Evolutionary conservation across 805 yeast genomes (phyloP).

Genomic region (Starmera dryadoides): DNA sequence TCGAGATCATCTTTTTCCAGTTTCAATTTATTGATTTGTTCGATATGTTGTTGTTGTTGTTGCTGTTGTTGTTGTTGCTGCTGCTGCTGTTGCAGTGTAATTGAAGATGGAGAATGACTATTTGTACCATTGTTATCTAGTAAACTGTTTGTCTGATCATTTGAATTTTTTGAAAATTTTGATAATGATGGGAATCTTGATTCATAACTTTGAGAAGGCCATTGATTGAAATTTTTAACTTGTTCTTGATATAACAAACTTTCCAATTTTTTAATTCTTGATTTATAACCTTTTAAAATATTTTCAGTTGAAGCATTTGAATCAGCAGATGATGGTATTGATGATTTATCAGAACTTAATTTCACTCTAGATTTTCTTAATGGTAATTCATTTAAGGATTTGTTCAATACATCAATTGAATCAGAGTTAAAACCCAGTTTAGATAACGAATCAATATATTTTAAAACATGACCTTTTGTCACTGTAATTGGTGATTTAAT

Average conservation of each 20-base stretch:
- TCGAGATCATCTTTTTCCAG: constrained; percentile 9
- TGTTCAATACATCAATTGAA: constrained; percentile 27
- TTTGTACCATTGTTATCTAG: not conserved
- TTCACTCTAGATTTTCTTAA: constrained; percentile 17
- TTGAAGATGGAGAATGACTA: not conserved
- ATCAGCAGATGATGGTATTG: constrained; percentile 1
- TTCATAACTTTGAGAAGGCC: constrained; percentile 25
- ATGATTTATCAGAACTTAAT: constrained; percentile 1
- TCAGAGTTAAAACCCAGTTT: constrained; percentile 22
- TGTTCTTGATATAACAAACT: constrained; percentile 70
- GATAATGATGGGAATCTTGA: not conserved
- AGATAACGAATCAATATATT: constrained; percentile 31
- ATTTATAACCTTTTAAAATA: constrained; percentile 54
- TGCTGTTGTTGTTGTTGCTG: not conserved
- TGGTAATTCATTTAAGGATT: constrained; percentile 29
- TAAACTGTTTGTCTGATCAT: constrained; percentile 3
- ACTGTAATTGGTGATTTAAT: not conserved
- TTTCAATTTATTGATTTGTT: constrained; percentile 2
- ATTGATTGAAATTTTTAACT: constrained; percentile 41
- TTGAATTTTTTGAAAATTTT: constrained; percentile 23
- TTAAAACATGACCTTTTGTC: constrained; percentile 22
- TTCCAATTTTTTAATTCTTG: constrained; percentile 71
- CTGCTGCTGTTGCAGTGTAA: not conserved
- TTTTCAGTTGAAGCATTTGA: constrained; percentile 18
- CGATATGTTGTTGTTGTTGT: not conserved